A percentile compares a stretch with the other conserved stretches of the same genome.
phyloP scores from a whole-genome alignment of 306 rosid species.

The Inga oerstediana region DNA sequence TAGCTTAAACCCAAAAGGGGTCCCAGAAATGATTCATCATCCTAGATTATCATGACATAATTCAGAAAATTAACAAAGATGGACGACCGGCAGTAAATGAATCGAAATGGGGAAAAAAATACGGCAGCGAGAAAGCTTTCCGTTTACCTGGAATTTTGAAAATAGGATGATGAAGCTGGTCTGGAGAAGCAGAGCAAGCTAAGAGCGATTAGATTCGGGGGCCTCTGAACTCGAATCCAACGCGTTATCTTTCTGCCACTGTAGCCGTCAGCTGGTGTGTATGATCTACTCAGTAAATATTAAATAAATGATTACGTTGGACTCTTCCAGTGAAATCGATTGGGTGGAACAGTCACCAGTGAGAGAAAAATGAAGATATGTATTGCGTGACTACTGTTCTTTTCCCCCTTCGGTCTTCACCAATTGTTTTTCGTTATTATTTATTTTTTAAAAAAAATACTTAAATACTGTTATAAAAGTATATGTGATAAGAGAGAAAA shows the following conservation, averaged over 20 bases:
- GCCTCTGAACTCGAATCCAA: background rate
- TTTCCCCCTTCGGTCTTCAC: background rate
- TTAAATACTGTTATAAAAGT: too few relatives aligned
- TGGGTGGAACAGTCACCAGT: background rate
- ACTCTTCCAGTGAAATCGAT: constrained; percentile 1
- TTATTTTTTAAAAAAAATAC: too few relatives aligned
- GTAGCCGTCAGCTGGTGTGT: background rate
- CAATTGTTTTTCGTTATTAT: too few relatives aligned
- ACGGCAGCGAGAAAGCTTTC: background rate
- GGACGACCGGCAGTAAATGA: background rate
- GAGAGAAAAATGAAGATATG: background rate
- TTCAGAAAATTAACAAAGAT: background rate
- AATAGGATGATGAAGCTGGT: background rate
- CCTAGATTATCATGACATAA: background rate
- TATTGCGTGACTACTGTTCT: background rate
- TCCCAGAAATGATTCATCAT: background rate
- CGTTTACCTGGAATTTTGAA: background rate
- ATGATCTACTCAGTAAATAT: background rate
- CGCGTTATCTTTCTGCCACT: background rate
- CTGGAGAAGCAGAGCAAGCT: background rate
- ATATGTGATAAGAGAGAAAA: too few relatives aligned
- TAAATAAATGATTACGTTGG: background rate
- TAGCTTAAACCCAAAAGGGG: background rate
- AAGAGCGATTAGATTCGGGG: background rate
- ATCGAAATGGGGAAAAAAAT: background rate